Evolutionary conservation across 140 eudicot species (phyloP), one percentile per base, ranked within the genome.

Genomic region (Erigeron philadelphicus): DNA sequence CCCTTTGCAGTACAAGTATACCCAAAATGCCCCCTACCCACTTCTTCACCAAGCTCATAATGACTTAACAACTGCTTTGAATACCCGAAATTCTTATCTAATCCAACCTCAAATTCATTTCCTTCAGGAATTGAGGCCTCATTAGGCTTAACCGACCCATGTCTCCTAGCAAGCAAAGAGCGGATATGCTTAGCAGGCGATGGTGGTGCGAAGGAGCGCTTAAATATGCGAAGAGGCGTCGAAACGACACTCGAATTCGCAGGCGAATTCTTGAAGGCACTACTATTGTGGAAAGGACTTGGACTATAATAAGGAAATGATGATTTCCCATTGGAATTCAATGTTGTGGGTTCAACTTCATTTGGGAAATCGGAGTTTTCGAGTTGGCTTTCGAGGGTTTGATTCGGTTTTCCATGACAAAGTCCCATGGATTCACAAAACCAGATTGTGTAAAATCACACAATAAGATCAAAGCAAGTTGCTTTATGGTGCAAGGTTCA

Each of bases 21-120:
- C 76, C 99, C 99, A 76, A 93, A 93, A 86, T 93, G 99, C 53
- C 99, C 99, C 9, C 97, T 67, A 18, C 99, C 99, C 73, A 89
- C 95, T 78, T 93, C 99, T 66, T 89, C 99, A 5, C 87, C 97
- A 74, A 93, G 84, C 75, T 87, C 97, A 79, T 79, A 93, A 71
- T 87, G 86, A 70, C 71, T 75, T 11, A 58, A 65, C 57, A 93
- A 85, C 76, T 84, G 95, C 80, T 89, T 93, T 0, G 90, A 85
- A 63, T 81, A 93, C 78, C 96, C 99, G 60, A 93, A 93, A 73
- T 77, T 87, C 84, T 93, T 93, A 67, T 93, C 99, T 71, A 93
- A 75, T 38, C 95, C 99, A 80, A 93, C 78, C 64, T 83, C 94
- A 67, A 84, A 80, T 75, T 89, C 97, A 77, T 82, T 87, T 46